Evolutionary conservation across 2,329 filamentous ascomycete species (phyloP).

Genomic region (Myriosclerotinia curreyana): DNA sequence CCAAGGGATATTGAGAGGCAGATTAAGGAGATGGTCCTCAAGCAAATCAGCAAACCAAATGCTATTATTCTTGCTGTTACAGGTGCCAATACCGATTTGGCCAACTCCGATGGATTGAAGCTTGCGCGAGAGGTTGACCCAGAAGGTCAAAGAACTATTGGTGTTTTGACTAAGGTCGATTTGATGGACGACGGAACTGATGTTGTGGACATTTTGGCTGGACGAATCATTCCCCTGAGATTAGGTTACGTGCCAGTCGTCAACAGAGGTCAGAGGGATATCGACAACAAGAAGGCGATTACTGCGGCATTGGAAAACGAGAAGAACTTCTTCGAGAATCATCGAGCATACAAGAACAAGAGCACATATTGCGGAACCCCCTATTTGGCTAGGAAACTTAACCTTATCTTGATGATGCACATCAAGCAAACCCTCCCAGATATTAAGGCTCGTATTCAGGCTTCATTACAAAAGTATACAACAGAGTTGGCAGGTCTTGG

Average conservation of each 20-base stretch:
- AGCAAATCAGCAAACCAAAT: conserved; percentile 98
- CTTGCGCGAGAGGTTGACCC: conserved; percentile 95
- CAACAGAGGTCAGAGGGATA: conserved; percentile 95
- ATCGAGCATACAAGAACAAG: conserved; percentile 98
- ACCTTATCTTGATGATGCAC: conserved; percentile 99
- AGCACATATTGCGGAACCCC: conserved; percentile 97
- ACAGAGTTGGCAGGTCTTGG: conserved; percentile 79
- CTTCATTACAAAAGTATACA: conserved; percentile 88
- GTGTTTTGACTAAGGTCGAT: conserved; percentile 97
- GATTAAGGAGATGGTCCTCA: conserved; percentile 96
- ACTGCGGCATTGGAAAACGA: conserved; percentile 87
- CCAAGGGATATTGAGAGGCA: conserved; percentile 95
- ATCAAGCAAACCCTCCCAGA: conserved; percentile 99
- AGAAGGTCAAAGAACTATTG: conserved; percentile 95
- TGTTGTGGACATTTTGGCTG: conserved; percentile 96
- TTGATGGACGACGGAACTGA: conserved; percentile 98
- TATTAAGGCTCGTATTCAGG: conserved; percentile 95
- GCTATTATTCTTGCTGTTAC: conserved; percentile 97
- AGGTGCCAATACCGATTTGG: conserved; percentile 94
- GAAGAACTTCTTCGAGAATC: conserved; percentile 96
- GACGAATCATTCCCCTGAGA: conserved; percentile 91
- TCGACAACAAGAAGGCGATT: conserved; percentile 97
- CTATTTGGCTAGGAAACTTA: conserved; percentile 93
- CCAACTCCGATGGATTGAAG: conserved; percentile 97
- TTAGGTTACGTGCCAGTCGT: conserved; percentile 97